A percentile compares a stretch with the other conserved stretches of the same genome.
phyloP scores from a whole-genome alignment of 2,329 filamentous ascomycete genomes.

The Epichloe gansuensis region DNA sequence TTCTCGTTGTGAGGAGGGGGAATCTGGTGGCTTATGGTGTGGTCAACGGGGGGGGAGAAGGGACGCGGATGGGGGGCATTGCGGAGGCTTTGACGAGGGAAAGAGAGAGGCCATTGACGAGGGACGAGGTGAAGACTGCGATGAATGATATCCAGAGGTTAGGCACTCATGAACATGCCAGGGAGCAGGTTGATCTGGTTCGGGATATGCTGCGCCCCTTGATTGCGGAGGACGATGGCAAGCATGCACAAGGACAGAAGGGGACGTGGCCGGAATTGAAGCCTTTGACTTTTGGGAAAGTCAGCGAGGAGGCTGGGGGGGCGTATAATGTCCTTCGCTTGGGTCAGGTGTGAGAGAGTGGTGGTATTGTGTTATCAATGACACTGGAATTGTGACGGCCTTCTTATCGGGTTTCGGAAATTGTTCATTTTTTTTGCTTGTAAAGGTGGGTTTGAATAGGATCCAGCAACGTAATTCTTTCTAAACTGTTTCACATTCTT shows the following conservation, averaged over 20 bases:
- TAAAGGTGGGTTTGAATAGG: not conserved
- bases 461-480: not conserved
- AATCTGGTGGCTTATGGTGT: constrained; percentile 21
- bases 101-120: constrained; percentile 16
- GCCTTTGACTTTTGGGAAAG: constrained; percentile 12
- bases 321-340: constrained; percentile 8
- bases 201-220: constrained; percentile 14
- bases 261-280: constrained; percentile 8
- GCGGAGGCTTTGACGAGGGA: constrained; percentile 15
- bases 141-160: constrained; percentile 15
- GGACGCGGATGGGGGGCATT: constrained; percentile 2
- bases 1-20: constrained; percentile 27
- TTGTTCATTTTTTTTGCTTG: not conserved
- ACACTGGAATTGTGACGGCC: not conserved
- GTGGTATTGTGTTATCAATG: not conserved
- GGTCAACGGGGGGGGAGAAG: constrained; percentile 1
- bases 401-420: too few species aligned
- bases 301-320: not conserved
- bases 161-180: constrained; percentile 9
- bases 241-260: not conserved
- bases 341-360: not conserved
- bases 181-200: constrained; percentile 13
- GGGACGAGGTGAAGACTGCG: constrained; percentile 13
- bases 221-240: constrained; percentile 2
- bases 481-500: not conserved